phyloP scores from a whole-genome alignment of 225 moss, liverwort and hornwort genomes.

The Climacium dendroides region DNA sequence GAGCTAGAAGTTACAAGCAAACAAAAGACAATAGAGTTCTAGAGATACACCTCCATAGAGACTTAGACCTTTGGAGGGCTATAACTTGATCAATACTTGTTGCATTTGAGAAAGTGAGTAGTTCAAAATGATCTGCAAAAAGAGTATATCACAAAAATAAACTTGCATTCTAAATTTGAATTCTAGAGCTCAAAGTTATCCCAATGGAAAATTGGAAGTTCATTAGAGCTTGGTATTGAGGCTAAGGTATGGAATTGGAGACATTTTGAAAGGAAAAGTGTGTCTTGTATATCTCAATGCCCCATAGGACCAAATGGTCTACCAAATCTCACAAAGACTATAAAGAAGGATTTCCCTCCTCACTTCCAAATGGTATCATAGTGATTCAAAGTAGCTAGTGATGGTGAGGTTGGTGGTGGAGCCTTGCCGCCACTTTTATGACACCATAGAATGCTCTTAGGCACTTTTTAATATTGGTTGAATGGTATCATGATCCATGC shows the following conservation, averaged over 20 bases:
- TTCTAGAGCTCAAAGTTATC: neutral
- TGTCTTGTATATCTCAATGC: neutral
- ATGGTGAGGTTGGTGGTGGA: too few relatives aligned
- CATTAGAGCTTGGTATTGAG: accelerated
- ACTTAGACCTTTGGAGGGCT: too few relatives aligned
- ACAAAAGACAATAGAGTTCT: too few relatives aligned
- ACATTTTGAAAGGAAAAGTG: accelerated
- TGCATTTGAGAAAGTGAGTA: too few relatives aligned
- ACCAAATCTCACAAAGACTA: accelerated
- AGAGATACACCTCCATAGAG: too few relatives aligned
- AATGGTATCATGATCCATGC: accelerated
- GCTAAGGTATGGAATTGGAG: accelerated
- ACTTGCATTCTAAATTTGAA: too few relatives aligned
- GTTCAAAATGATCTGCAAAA: too few relatives aligned
- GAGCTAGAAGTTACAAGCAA: too few relatives aligned
- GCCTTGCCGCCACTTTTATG: too few relatives aligned
- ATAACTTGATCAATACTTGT: too few relatives aligned
- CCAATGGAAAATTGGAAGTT: accelerated
- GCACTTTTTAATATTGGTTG: neutral
- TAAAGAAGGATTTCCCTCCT: too few relatives aligned
- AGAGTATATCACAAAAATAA: too few relatives aligned
- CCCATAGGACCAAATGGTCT: accelerated
- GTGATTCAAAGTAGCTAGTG: accelerated
- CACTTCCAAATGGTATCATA: accelerated
- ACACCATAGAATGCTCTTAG: accelerated